Conservation (phyloP, 768 basidiomycete genomes). For the Cubamyces sp. region DNA sequence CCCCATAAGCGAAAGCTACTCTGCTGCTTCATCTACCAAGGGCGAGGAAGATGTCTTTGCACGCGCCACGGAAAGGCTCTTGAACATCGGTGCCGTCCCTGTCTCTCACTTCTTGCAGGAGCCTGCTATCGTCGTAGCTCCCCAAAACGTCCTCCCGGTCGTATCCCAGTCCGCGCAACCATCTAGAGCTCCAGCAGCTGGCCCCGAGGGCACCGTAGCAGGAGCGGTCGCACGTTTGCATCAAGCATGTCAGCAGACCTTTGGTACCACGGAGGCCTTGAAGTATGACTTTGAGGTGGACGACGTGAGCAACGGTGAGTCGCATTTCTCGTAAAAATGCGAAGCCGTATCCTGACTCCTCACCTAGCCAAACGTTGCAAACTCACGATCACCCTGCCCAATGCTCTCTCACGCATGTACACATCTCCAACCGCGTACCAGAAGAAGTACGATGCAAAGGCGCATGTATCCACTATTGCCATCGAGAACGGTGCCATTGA, state of each 20-base stretch:
- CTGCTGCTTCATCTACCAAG: not conserved
- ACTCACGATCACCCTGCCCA: slow-evolving; percentile 60
- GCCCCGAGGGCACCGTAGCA: not conserved
- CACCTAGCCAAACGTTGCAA: slow-evolving; percentile 63
- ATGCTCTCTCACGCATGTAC: slow-evolving; percentile 56
- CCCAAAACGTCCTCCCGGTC: not conserved
- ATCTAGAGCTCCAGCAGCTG: not conserved
- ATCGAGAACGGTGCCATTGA: slow-evolving; percentile 63
- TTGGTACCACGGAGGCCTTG: slow-evolving; percentile 29
- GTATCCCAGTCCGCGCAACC: not conserved
- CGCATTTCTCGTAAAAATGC: not conserved
- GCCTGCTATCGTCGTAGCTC: not conserved
- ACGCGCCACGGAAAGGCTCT: slow-evolving; percentile 8
- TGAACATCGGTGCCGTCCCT: slow-evolving; percentile 15
- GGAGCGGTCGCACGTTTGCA: slow-evolving; percentile 25
- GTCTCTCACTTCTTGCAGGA: slow-evolving; percentile 11
- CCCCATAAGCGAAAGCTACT: not conserved
- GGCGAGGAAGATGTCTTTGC: slow-evolving; percentile 4
- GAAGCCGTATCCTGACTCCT: not conserved
- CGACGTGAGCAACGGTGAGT: slow-evolving; percentile 20
- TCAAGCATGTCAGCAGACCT: slow-evolving; percentile 32
- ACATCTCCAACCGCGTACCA: slow-evolving; percentile 49
- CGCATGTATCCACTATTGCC: slow-evolving; percentile 54
- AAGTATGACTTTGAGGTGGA: slow-evolving; percentile 30
- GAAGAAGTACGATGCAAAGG: slow-evolving; percentile 57